Conservation (phyloP, 2,329 filamentous ascomycete species). For the Didymosphaeria variabile region DNA sequence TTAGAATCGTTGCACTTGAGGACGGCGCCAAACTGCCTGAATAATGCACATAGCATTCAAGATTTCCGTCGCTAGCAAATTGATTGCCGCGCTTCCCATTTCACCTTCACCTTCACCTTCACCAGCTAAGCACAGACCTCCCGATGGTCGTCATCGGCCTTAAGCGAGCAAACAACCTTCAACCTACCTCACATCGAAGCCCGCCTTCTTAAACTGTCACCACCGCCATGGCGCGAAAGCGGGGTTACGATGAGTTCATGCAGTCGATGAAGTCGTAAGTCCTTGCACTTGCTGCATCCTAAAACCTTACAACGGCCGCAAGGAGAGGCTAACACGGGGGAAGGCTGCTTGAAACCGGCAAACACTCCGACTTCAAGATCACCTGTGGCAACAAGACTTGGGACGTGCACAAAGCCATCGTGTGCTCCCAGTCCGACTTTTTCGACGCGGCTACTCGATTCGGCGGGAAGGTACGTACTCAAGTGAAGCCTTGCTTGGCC, state of each 20-base stretch:
- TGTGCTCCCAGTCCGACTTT: conserved; percentile 17
- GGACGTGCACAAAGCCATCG: conserved; percentile 21
- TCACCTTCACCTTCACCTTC: background rate
- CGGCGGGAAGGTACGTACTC: conserved; percentile 12
- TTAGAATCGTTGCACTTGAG: background rate
- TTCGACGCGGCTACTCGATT: conserved; percentile 16
- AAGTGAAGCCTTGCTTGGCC: no score
- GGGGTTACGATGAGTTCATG: conserved; percentile 1
- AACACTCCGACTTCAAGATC: conserved; percentile 23
- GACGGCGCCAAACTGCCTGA: no score
- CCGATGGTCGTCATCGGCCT: background rate
- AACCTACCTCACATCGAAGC: no score
- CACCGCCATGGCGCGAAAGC: background rate
- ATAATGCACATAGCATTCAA: no score
- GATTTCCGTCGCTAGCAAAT: background rate
- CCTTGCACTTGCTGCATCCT: background rate
- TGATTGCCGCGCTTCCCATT: background rate
- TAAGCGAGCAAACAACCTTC: background rate
- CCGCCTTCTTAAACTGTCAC: background rate
- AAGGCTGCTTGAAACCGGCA: conserved; percentile 17
- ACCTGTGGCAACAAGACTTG: conserved; percentile 18
- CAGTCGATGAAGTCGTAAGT: conserved; percentile 10
- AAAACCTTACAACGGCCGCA: background rate
- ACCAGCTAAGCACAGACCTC: background rate
- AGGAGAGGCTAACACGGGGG: background rate